These are phyloP conservation scores for Cyclocybe cylindracea DNA, from an alignment of 768 basidiomycete species.

Conservation along the genomic window DNA sequence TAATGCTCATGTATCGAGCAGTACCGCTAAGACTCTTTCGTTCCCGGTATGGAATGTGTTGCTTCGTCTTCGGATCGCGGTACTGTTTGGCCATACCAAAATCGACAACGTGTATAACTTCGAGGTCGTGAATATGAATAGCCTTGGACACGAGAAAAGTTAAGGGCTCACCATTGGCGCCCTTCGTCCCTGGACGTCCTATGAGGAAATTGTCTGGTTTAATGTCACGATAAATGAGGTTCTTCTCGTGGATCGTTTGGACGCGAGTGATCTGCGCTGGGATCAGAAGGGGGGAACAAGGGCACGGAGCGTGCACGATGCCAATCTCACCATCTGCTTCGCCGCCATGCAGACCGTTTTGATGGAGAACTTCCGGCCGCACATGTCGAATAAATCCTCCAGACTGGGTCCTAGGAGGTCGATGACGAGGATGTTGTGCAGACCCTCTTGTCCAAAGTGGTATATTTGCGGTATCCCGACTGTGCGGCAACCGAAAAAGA, in stretches of 20 bases:
- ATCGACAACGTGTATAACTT: conserved; percentile 93
- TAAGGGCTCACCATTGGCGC: conserved; percentile 65
- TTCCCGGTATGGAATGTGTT: conserved; percentile 99
- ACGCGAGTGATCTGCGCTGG: conserved; percentile 79
- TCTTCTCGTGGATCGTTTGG: conserved; percentile 99
- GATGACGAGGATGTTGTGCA: conserved; percentile 98
- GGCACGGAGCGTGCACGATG: conserved; percentile 1
- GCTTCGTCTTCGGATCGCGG: conserved; percentile 98
- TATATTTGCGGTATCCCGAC: conserved; percentile 99
- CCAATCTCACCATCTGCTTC: conserved; percentile 80
- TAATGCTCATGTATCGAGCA: conserved; percentile 99
- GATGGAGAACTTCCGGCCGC: conserved; percentile 93
- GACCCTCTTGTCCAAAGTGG: conserved; percentile 98
- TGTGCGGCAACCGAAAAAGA: conserved; percentile 33
- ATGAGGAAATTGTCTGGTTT: conserved; percentile 99
- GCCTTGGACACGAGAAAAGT: not conserved
- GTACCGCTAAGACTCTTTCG: conserved; percentile 97
- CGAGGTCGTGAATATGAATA: conserved; percentile 7
- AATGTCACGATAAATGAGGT: conserved; percentile 98
- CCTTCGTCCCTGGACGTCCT: conserved; percentile 91
- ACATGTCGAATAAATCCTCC: conserved; percentile 99
- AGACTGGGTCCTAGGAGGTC: conserved; percentile 95
- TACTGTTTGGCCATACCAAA: conserved; percentile 99
- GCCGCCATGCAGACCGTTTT: conserved; percentile 99
- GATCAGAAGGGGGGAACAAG: conserved; percentile 1